These are phyloP conservation scores for Hymenoscyphus occultus DNA, from an alignment of 2,329 filamentous ascomycete species.

Conservation along the genomic window DNA sequence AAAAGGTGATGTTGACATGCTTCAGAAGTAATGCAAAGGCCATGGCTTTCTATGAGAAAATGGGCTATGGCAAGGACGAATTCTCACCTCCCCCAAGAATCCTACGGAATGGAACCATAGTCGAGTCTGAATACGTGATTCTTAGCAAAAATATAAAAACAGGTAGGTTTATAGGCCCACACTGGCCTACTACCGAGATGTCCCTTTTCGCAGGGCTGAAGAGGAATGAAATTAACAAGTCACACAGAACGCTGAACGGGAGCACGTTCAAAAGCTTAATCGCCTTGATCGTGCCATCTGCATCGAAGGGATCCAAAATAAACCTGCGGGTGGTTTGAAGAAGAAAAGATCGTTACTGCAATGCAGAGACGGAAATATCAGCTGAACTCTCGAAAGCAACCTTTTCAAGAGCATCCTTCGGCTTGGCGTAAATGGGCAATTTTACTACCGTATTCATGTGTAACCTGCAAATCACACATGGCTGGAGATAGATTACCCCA, in stretches of 20 bases:
- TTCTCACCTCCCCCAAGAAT: constrained; percentile 53
- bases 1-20: constrained; percentile 73
- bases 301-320: background rate
- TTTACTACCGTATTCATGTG: constrained; percentile 2
- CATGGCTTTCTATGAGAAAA: constrained; percentile 56
- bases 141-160: constrained; percentile 45
- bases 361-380: constrained; percentile 2
- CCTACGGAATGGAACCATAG: constrained; percentile 52
- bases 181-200: background rate
- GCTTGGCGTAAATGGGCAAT: constrained; percentile 8
- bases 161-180: background rate
- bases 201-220: background rate
- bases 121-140: constrained; percentile 58
- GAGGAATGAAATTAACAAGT: background rate
- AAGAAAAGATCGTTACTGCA: background rate
- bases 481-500: background rate
- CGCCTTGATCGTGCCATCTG: background rate
- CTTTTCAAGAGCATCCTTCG: constrained; percentile 7
- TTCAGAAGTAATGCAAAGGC: constrained; percentile 60
- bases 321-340: background rate
- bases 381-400: background rate
- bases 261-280: background rate
- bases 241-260: background rate
- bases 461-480: constrained; percentile 1
- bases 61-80: constrained; percentile 56